phyloP scores from a whole-genome alignment of 2,329 filamentous ascomycete genomes.

The Claviceps quebecensis region DNA sequence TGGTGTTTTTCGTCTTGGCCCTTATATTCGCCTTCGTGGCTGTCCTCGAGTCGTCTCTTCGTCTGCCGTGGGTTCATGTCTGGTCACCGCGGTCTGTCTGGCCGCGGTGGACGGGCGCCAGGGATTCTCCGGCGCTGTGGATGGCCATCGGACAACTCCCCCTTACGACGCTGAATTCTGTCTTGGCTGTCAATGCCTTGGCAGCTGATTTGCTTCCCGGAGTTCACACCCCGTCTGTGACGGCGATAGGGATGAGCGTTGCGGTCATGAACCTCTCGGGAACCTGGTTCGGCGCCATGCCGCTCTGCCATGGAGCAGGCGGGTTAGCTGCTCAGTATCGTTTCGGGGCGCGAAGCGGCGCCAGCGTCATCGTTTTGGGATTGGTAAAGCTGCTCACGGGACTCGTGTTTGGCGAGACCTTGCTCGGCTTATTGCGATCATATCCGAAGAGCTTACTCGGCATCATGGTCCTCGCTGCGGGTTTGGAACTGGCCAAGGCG shows the following conservation, averaged over 20 bases:
- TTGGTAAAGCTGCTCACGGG: conserved; percentile 63
- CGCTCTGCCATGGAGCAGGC: conserved; percentile 83
- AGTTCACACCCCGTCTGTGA: conserved; percentile 53
- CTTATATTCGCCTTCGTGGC: conserved; percentile 45
- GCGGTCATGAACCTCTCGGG: conserved; percentile 70
- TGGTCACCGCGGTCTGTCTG: conserved; percentile 43
- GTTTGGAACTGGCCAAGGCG: conserved; percentile 74
- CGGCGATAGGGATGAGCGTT: conserved; percentile 68
- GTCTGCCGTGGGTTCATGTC: conserved; percentile 37
- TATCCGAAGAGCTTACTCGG: conserved; percentile 72
- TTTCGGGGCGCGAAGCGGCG: conserved; percentile 80
- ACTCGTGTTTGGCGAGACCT: conserved; percentile 55
- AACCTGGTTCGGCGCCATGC: conserved; percentile 92
- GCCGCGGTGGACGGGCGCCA: conserved; percentile 18
- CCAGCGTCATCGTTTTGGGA: conserved; percentile 70
- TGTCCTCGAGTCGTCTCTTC: conserved; percentile 16
- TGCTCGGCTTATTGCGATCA: conserved; percentile 53
- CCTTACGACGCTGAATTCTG: conserved; percentile 81
- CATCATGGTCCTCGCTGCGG: conserved; percentile 80
- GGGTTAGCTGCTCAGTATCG: conserved; percentile 82
- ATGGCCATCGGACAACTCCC: conserved; percentile 78
- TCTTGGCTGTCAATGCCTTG: conserved; percentile 75
- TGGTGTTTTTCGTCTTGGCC: conserved; percentile 56
- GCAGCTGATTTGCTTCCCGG: conserved; percentile 63
- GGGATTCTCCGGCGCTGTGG: conserved; percentile 23